Evolutionary conservation across 371 early-diverging fungal genomes (phyloP), one percentile per base, ranked within the genome.

Genomic region (Syncephalastrum monosporum): DNA sequence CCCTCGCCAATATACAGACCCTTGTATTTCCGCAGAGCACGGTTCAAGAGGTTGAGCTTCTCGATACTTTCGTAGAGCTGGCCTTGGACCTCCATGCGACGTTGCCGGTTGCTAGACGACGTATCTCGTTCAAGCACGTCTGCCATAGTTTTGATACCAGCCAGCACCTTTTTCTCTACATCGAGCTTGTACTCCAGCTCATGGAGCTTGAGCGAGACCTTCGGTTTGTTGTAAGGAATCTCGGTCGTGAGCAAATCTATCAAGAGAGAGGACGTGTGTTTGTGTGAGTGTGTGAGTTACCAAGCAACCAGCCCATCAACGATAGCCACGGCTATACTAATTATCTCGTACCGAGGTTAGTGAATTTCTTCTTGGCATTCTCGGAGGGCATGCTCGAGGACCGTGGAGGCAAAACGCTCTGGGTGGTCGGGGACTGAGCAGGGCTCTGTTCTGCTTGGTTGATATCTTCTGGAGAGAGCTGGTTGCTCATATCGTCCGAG

Each of bases 161-260:
- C 86, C 60, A 88, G 78, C 16, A 96, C 86, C 68, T 92, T 93
- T 63, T 83, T 88, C 79, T 97, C 98, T 4, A 96, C 88, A 60
- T 94, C 91, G 25, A 96, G 84, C 69, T 95, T 95, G 67, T 85
- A 88, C 46, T 88, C 85, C 46, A 95, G 72, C 64, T 94, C 94
- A 49, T 87, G 86, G 44, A 95, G 72, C 69, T 92, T 93, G 59
- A 90, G 77, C 24, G 92, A 89, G 29, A 96, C 88, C 72, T 94
- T 94, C 45, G 91, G 89, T 8, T 83, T 82, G 21, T 93, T 92
- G 60, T 92, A 82, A 7, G 87, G 77, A 17, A 90, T 87, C 33
- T 87, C 86, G 19, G 86, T 84, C 53, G 86, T 91, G 27, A 90
- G 69, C 56, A 90, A 75, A 59, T 90, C 91, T 77, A 66, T 38